These are phyloP conservation scores for Paramecium octaurelia DNA, from an alignment of 73 alveolate genomes.

Conservation along the genomic window DNA sequence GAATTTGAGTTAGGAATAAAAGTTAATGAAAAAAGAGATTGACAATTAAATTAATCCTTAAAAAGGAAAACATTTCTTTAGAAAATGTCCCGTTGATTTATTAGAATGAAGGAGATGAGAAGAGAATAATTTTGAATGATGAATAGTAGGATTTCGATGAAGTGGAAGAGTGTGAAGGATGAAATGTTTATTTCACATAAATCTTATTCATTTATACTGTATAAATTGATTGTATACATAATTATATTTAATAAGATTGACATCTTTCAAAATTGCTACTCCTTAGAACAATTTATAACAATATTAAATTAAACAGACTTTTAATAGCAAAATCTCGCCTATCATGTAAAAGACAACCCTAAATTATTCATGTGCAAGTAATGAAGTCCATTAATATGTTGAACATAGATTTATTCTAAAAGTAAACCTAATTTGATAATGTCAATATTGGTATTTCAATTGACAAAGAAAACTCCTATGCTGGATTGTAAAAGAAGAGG, in stretches of 20 bases:
- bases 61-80: not conserved
- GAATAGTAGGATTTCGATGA: slow-evolving; percentile 25
- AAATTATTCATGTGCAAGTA: not conserved
- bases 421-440: not conserved
- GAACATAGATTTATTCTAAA: not conserved
- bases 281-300: not conserved
- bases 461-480: slow-evolving; percentile 40
- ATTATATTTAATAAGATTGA: not conserved
- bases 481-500: not conserved
- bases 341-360: not conserved
- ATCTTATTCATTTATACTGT: not conserved
- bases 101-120: slow-evolving; percentile 37
- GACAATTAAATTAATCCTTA: slow-evolving; percentile 36
- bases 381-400: not conserved
- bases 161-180: slow-evolving; percentile 36
- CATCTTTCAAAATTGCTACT: not conserved
- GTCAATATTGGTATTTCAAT: not conserved
- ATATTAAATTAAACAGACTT: slow-evolving; percentile 34
- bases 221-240: not conserved
- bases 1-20: not conserved
- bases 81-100: not conserved
- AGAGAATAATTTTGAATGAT: not conserved
- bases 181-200: not conserved
- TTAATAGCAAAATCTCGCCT: not conserved
- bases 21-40: not conserved